phyloP scores from a whole-genome alignment of 225 moss, liverwort and hornwort genomes.

The Straminergon stramineum region DNA sequence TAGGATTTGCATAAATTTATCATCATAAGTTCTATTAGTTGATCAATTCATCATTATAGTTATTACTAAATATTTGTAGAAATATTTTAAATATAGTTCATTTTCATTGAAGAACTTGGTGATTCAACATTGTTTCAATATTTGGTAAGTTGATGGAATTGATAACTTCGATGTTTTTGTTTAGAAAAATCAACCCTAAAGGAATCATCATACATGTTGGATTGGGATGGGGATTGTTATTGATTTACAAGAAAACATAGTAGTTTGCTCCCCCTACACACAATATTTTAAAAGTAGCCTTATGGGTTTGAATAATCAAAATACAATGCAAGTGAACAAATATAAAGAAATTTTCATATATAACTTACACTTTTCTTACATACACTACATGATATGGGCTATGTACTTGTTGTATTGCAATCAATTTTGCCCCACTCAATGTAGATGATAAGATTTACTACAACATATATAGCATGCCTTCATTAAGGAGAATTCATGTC shows the following conservation, averaged over 20 bases:
- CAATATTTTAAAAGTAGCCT: accelerated
- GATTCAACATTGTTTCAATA: neutral
- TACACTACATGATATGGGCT: neutral
- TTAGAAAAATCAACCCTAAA: accelerated
- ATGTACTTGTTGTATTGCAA: neutral
- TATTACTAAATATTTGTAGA: no score
- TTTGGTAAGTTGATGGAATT: neutral
- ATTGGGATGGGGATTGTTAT: neutral
- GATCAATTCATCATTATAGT: neutral
- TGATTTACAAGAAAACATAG: neutral
- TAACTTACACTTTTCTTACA: neutral
- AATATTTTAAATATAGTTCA: neutral
- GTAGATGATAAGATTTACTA: neutral
- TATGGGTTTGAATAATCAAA: neutral
- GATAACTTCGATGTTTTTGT: neutral
- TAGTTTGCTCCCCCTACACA: accelerated
- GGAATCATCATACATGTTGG: neutral
- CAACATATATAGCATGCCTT: no score
- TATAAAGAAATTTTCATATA: neutral
- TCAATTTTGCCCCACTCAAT: accelerated
- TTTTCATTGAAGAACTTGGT: neutral
- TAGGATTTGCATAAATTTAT: neutral
- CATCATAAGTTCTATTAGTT: neutral
- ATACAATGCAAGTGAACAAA: neutral
- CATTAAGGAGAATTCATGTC: accelerated